phyloP scores from a whole-genome alignment of 2,329 filamentous ascomycete species.

The Stylonectria norvegica region DNA sequence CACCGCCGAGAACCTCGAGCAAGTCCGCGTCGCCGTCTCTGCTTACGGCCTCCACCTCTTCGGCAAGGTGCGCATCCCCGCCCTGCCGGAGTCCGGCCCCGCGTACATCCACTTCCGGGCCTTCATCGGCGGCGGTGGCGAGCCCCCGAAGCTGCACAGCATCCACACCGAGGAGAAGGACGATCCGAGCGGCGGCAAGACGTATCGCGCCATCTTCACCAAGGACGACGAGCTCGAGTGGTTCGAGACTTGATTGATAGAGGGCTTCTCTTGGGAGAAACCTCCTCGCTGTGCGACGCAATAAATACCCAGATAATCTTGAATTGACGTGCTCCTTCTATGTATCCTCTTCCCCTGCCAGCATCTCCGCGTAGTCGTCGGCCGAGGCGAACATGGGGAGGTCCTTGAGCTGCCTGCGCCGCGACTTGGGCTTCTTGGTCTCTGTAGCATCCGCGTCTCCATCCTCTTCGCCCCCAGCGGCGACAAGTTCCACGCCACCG shows the following conservation, averaged over 20 bases:
- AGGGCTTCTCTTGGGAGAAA: too few species aligned
- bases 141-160: constrained; percentile 76
- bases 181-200: constrained; percentile 81
- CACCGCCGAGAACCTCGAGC: constrained; percentile 76
- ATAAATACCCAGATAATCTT: background rate
- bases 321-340: constrained; percentile 16
- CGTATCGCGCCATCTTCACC: constrained; percentile 88
- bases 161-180: constrained; percentile 96
- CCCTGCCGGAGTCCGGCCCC: constrained; percentile 51
- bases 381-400: constrained; percentile 89
- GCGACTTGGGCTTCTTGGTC: constrained; percentile 55
- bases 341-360: constrained; percentile 66
- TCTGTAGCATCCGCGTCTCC: constrained; percentile 45
- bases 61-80: constrained; percentile 61
- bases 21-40: constrained; percentile 87
- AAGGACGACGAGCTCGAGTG: constrained; percentile 81
- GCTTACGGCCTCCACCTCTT: constrained; percentile 78
- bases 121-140: constrained; percentile 79
- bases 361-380: constrained; percentile 87
- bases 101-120: constrained; percentile 83
- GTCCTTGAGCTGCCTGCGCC: constrained; percentile 80
- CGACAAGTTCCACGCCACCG: too few species aligned
- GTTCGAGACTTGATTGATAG: constrained; percentile 48
- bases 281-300: background rate
- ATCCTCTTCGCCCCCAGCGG: too few species aligned